Conservation (phyloP, 2,329 filamentous ascomycete genomes). For the Sporothrix schenckii region DNA sequence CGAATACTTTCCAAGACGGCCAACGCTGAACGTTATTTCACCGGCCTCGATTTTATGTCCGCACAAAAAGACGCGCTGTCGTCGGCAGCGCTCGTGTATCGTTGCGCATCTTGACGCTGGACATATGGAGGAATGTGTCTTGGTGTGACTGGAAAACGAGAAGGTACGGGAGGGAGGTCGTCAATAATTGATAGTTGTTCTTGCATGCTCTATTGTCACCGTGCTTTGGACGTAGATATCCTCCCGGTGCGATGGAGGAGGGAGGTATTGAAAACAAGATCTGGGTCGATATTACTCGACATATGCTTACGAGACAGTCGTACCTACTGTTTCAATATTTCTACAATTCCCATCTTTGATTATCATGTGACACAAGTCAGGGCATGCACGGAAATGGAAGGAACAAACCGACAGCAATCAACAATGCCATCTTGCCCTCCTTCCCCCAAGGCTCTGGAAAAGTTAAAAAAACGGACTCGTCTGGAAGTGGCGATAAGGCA, state of each 20-base stretch:
- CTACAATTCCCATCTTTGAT: not conserved
- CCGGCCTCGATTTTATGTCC: not conserved
- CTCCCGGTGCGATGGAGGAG: not conserved
- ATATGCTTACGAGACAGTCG: conserved; percentile 2
- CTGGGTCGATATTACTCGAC: not conserved
- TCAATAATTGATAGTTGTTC: no score
- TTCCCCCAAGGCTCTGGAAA: not conserved
- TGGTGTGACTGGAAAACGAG: not conserved
- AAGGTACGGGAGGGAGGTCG: no score
- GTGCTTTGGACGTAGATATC: no score
- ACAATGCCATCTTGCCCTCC: not conserved
- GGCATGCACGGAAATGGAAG: not conserved
- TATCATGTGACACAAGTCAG: not conserved
- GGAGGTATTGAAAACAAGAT: not conserved
- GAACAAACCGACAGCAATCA: not conserved
- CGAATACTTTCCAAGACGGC: not conserved
- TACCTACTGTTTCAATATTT: not conserved
- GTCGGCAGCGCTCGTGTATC: not conserved
- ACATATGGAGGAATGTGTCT: not conserved
- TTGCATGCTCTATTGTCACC: no score
- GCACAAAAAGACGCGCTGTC: not conserved
- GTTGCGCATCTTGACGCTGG: not conserved
- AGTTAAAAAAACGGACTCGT: not conserved
- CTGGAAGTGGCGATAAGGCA: conserved; percentile 12
- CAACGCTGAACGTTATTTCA: no score